Base-by-base conservation (phyloP, 2,329 filamentous ascomycete genomes). In the Penicillium hordei region DNA sequence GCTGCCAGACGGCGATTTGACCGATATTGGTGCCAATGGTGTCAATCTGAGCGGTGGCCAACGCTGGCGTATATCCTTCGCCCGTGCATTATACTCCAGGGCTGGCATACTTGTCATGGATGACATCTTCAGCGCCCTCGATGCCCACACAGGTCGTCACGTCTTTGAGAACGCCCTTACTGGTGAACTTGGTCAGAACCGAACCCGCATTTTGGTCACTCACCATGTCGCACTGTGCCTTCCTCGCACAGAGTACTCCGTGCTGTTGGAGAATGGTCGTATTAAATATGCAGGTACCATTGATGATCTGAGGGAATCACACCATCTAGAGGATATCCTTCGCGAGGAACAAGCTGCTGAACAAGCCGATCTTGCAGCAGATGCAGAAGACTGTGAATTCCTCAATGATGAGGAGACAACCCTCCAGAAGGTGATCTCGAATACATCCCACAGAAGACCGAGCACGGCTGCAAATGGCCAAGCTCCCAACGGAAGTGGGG, bases 21-120 rank as follows among this genome's bases (percentile, higher is more conserved):
- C 91, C 0, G 89, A 93, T 67, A 90, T 95, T 52, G 91, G 91
- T 12, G 89, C 89, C 3, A 93, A 93, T 60, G 91, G 91, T 7
- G 90, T 94, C 65, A 93, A 93, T 65, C 78, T 95, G 7, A 91
- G 88, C 60, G 91, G 91, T 61, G 91, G 91, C 0, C 91, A 95
- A 73, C 86, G 90, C 68, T 93, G 90, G 89, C 84, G 91, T 52
- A 83, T 94, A 33, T 90, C 89, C 0, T 86, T 95, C 64, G 91
- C 90, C 2, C 81, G 91, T 46, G 90, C 90, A 0, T 79, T 94
- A 19, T 94, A 94, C 72, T 93, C 89, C 2, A 82, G 90, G 15
- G 89, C 89, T 1, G 87, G 88, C 0, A 87, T 92, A 60, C 78
- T 95, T 5, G 78, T 94, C 19, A 80, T 94, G 66, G 91, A 95